These are phyloP conservation scores for Colletotrichum coccodes DNA, from an alignment of 2,329 filamentous ascomycete species.

Conservation along the genomic window DNA sequence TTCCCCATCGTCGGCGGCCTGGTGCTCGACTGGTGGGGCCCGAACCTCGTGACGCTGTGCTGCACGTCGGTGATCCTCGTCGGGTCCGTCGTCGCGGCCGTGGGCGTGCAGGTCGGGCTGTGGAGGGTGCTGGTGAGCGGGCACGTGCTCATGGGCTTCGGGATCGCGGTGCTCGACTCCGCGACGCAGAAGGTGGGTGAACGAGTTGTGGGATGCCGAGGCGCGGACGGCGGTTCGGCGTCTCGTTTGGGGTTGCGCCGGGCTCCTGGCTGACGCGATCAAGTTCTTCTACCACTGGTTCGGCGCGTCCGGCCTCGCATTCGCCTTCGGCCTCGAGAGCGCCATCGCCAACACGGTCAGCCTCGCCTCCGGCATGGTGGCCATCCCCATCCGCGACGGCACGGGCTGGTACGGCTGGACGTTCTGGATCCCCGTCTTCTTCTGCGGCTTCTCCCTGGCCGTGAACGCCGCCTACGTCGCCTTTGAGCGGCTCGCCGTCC, in stretches of 20 bases:
- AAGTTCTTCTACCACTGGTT: slow-evolving; percentile 41
- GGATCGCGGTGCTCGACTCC: slow-evolving; percentile 37
- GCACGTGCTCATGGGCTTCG: slow-evolving; percentile 38
- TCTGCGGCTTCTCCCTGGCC: slow-evolving; percentile 34
- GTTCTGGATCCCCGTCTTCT: slow-evolving; percentile 37
- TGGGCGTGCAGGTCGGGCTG: slow-evolving; percentile 32
- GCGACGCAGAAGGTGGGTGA: slow-evolving; percentile 35
- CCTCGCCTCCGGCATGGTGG: slow-evolving; percentile 38
- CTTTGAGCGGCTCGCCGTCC: slow-evolving; percentile 35
- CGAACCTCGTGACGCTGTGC: slow-evolving; percentile 36
- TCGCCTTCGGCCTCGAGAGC: slow-evolving; percentile 38
- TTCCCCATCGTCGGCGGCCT: slow-evolving; percentile 38
- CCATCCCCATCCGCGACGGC: slow-evolving; percentile 35
- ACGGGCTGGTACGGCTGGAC: slow-evolving; percentile 40
- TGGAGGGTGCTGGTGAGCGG: slow-evolving; percentile 36
- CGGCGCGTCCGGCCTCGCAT: slow-evolving; percentile 35
- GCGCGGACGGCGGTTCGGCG: no score
- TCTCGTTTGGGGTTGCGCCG: no score
- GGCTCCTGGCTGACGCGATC: not conserved
- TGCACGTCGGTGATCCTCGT: slow-evolving; percentile 36
- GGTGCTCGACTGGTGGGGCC: slow-evolving; percentile 39
- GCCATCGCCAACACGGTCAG: slow-evolving; percentile 36
- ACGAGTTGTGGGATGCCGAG: fast-evolving
- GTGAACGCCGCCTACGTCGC: slow-evolving; percentile 37
- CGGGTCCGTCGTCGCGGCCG: slow-evolving; percentile 36